Conservation (phyloP, 2,329 filamentous ascomycete species). For the Paramyrothecium roridum region DNA sequence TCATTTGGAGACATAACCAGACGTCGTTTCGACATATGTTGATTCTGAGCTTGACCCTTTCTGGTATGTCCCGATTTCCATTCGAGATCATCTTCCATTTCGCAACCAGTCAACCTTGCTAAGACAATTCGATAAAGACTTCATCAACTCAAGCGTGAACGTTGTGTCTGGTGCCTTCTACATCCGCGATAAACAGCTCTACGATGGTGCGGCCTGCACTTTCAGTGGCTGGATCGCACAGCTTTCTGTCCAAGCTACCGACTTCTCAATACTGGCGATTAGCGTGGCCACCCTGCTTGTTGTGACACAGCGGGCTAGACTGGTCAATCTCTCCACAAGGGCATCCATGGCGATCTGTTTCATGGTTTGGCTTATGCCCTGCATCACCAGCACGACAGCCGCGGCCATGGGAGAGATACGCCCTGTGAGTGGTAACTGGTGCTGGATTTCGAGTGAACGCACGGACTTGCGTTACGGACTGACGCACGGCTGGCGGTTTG, state of each 20-base stretch:
- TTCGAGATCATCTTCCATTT: not conserved
- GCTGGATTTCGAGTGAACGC: constrained; percentile 38
- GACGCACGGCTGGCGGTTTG: constrained; percentile 42
- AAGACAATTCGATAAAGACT: constrained; percentile 9
- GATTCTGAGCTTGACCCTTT: constrained; percentile 17
- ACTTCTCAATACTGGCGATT: constrained; percentile 19
- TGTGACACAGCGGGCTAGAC: constrained; percentile 13
- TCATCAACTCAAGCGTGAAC: constrained; percentile 18
- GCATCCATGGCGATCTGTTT: constrained; percentile 11
- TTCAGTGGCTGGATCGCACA: constrained; percentile 16
- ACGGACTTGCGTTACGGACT: constrained; percentile 38
- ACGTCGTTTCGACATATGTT: constrained; percentile 17
- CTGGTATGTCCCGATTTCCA: constrained; percentile 9
- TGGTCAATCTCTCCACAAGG: constrained; percentile 10
- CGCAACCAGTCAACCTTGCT: not conserved
- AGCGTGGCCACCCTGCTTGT: constrained; percentile 18
- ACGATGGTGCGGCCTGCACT: constrained; percentile 9
- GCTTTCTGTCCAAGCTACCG: constrained; percentile 17
- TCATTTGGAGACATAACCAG: constrained; percentile 15
- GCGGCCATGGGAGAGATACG: constrained; percentile 14
- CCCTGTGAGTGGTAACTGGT: constrained; percentile 42
- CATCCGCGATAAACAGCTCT: constrained; percentile 6
- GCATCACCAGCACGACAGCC: constrained; percentile 14
- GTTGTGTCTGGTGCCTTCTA: constrained; percentile 16
- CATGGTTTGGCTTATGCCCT: constrained; percentile 13